Evolutionary conservation across 2,329 filamentous ascomycete genomes (phyloP).

Genomic region (Ceratocystiopsis minuta): DNA sequence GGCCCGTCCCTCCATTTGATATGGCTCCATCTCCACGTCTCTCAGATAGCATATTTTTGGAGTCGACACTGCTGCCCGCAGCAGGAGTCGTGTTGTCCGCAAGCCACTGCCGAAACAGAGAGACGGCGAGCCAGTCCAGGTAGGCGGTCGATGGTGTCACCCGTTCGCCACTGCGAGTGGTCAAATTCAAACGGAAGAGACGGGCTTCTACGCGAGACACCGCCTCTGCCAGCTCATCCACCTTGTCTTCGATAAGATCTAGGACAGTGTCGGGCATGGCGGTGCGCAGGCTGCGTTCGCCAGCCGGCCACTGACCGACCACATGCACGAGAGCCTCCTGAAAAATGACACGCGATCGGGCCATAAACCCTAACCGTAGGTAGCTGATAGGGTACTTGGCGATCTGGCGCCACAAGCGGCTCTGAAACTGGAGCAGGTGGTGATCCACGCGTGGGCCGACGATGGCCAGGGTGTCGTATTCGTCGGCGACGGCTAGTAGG

Average conservation of each 20-base stretch:
- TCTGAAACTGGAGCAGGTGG: constrained; percentile 81
- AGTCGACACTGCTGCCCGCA: constrained; percentile 19
- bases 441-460: constrained; percentile 84
- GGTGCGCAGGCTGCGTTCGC: constrained; percentile 56
- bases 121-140: constrained; percentile 77
- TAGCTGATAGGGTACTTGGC: constrained; percentile 91
- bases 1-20: no score
- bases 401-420: constrained; percentile 84
- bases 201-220: constrained; percentile 64
- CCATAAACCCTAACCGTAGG: constrained; percentile 72
- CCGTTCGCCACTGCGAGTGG: constrained; percentile 62
- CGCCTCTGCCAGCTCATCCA: constrained; percentile 73
- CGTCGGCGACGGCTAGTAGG: constrained; percentile 72
- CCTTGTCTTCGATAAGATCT: constrained; percentile 87
- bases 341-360: constrained; percentile 67
- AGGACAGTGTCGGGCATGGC: constrained; percentile 59
- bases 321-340: constrained; percentile 83
- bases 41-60: constrained; percentile 11
- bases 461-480: constrained; percentile 79
- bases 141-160: constrained; percentile 65
- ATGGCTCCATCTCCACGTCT: constrained; percentile 11
- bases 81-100: constrained; percentile 73
- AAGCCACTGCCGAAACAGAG: constrained; percentile 80
- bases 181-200: constrained; percentile 65
- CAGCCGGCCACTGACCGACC: constrained; percentile 81